Base-by-base conservation (phyloP, 345 rosid species). In the Excoecaria cochinchinensis region DNA sequence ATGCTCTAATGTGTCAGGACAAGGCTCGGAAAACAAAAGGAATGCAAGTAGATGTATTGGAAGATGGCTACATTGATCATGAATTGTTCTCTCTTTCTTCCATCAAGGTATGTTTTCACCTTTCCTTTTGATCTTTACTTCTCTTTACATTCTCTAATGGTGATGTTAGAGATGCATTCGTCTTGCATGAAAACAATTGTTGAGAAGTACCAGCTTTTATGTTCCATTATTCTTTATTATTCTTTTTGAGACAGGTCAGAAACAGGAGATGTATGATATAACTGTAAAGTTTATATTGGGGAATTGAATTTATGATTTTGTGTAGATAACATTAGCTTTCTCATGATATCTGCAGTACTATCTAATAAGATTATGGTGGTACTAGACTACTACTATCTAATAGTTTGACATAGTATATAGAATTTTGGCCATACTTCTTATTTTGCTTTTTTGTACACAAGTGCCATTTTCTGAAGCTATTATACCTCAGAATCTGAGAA, bases 61-160 rank as follows among this genome's bases (percentile, higher is more conserved):
- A 90, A 88, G 99, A 93, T 86, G 96, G 89, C 63, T 95, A 88
- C 71, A 75, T 72, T 31, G 99, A 93, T 79, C 78, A 76, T 74
- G 98, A 93, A 61, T 76, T 95, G 83, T 93, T 93, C 80, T 93
- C 99, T 81, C 97, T 95, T 82, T 79, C 93, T 67, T 83, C 93
- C 51, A 93, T 95, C 85, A 95, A 95, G 97, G 99, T 93, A 77
- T 39, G 76, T 39, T 51, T 74, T 60, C 47, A 21, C 14, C 8
- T 38, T 69, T 67, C 59, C 44, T 53, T 42, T 39, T 13, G 12
- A 38, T n/a, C 62, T 47, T 48, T 9, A 19, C 11, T n/a, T 13
- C 5, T 70, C 40, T 19, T 25, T 8, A 24, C 67, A 48, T 74
- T 40, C 73, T 22, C 10, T 56, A 17, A 17, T 42, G 39, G 44